Conservation (phyloP, 2,329 filamentous ascomycete genomes). For the Leptographium flavum region DNA sequence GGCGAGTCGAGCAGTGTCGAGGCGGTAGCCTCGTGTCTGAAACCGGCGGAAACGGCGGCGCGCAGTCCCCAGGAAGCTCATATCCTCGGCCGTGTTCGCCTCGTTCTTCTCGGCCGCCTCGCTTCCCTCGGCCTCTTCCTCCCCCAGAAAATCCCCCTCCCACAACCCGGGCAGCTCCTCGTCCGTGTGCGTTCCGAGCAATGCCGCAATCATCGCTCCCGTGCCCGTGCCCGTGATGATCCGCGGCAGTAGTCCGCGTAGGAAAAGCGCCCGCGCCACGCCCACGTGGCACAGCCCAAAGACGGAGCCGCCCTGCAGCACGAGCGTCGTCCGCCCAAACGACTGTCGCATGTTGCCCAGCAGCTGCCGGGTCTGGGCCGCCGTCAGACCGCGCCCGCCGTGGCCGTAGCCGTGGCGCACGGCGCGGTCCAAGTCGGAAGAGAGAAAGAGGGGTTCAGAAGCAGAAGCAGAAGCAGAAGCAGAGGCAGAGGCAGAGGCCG, state of each 20-base stretch:
- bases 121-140: no score
- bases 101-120: neutral
- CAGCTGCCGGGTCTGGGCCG: slow-evolving; percentile 55
- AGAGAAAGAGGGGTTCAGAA: neutral
- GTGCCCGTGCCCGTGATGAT: slow-evolving; percentile 89
- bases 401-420: slow-evolving; percentile 6
- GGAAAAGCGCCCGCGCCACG: slow-evolving; percentile 75
- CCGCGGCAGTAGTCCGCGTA: slow-evolving; percentile 66
- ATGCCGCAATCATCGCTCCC: slow-evolving; percentile 74
- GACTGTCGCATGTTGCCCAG: slow-evolving; percentile 78
- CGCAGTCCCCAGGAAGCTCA: slow-evolving; percentile 50
- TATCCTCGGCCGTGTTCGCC: neutral
- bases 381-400: neutral
- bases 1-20: slow-evolving; percentile 70
- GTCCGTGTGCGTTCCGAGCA: slow-evolving; percentile 77
- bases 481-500: neutral
- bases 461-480: neutral
- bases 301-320: slow-evolving; percentile 80
- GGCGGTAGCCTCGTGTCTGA: slow-evolving; percentile 62
- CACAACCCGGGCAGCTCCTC: slow-evolving; percentile 69
- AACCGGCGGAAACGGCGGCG: slow-evolving; percentile 55
- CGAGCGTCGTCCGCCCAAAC: slow-evolving; percentile 72
- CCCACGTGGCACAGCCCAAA: slow-evolving; percentile 85
- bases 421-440: slow-evolving; percentile 9
- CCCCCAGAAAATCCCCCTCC: no score